Evolutionary conservation across 306 rosid species (phyloP), one percentile per base, ranked within the genome.

Genomic region (Vigna radiata): DNA sequence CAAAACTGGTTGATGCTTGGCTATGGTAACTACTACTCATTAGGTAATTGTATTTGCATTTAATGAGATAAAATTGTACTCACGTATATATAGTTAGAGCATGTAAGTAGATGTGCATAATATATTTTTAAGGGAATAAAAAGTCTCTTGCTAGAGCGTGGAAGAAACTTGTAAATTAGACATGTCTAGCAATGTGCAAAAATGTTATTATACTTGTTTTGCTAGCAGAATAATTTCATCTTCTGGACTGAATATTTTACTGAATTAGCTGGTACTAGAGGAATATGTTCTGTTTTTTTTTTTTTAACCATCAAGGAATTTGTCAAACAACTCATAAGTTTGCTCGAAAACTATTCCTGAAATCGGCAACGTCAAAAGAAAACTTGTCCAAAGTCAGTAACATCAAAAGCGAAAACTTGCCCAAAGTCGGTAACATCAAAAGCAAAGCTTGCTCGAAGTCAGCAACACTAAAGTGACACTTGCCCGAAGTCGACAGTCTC

Each of bases 121-220:
- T 68, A 47, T 59, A 75, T 52, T 67, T 61, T 56, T 72, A 68
- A 72, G 76, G 86, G 71, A 66, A 56, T 72, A 72, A 66, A 69
- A 66, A 10, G 11, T 59, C 46, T 62, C 77, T 27, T 48, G 60
- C 21, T 41, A 52, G 53, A 76, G 73, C 81, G 53, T 70, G 49
- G 68, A 17, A 48, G 62, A 17, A 48, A 77, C 54, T 48, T 67
- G 79, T 77, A 77, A 70, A 65, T 47, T 66, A 46, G 36, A 68
- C 68, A 18, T 67, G 52, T 39, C 43, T 55, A 55, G 50, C 74
- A 18, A 64, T 64, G 73, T 71, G 48, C 21, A 19, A n/a, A 47
- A 16, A 17, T 12, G 44, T 36, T 41, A 11, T 41, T 41, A 41
- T 41, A 41, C 46, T 41, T 52, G 25, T 11, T 66, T 48, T 39